These are phyloP conservation scores for Coprinellus micaceus DNA, from an alignment of 768 basidiomycete genomes.

Conservation along the genomic window DNA sequence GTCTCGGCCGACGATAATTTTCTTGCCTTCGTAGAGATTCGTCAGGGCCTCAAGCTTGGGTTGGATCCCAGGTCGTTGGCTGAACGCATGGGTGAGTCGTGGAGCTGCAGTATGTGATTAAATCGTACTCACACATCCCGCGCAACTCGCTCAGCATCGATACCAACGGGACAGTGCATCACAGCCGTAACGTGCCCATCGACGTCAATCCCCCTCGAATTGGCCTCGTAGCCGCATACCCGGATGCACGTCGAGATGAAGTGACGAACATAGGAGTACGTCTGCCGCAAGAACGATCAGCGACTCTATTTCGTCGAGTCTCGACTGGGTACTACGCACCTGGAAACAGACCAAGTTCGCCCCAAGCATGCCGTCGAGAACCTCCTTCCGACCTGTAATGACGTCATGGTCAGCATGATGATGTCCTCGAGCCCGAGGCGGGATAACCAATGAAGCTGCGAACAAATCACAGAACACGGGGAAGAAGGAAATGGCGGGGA, in stretches of 20 bases:
- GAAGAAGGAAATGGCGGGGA: too few relatives aligned
- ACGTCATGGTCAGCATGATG: slow-evolving; percentile 7
- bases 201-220: slow-evolving; percentile 70
- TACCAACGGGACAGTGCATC: slow-evolving; percentile 90
- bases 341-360: slow-evolving; percentile 97
- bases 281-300: slow-evolving; percentile 35
- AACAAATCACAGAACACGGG: too few relatives aligned
- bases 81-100: slow-evolving; percentile 20
- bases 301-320: background rate
- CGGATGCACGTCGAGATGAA: slow-evolving; percentile 94
- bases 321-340: slow-evolving; percentile 26
- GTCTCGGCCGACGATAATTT: slow-evolving; percentile 96
- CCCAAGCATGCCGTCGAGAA: slow-evolving; percentile 96
- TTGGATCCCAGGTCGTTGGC: slow-evolving; percentile 71
- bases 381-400: slow-evolving; percentile 79
- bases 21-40: slow-evolving; percentile 89
- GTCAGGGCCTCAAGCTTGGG: slow-evolving; percentile 88
- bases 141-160: slow-evolving; percentile 88
- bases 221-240: slow-evolving; percentile 92
- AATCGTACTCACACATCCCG: slow-evolving; percentile 59
- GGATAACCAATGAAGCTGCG: too few relatives aligned
- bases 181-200: slow-evolving; percentile 81
- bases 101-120: background rate
- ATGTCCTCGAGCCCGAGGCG: background rate
- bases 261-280: slow-evolving; percentile 93